Base-by-base conservation (phyloP, 768 basidiomycete genomes). In the Boletus subcaerulescens region DNA sequence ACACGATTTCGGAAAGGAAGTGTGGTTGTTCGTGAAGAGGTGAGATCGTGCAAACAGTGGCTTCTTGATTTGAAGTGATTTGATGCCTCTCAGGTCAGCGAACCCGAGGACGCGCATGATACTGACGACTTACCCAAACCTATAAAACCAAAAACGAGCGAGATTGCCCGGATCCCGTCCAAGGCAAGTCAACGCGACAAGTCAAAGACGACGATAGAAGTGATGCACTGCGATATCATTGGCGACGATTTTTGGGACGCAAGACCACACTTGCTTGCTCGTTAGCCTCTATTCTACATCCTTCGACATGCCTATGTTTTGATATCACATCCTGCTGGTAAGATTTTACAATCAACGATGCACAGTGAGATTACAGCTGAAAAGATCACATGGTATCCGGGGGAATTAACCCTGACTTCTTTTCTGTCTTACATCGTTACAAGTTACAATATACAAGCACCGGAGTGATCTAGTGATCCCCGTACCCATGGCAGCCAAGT, bases 181-280 rank as follows among this genome's bases (percentile, higher is more conserved):
- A 59, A 61, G 57, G 55, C 57, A 54, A 74, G 70, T 59, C 72
- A 67, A 56, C 71, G 73, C 55, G 55, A 55, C 35, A 76, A 74
- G 52, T 54, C 69, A 12, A 69, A 64, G 55, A 82, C 74, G 22
- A 76, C 63, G 63, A 73, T 92, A 45, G 77, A 75, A 5, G 73
- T 93, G 2, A 59, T 86, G 24, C 91, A 96, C 60, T 90, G 86
- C 66, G 93, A 96, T 72, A 80, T 96, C 55, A 93, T 96, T 55
- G 78, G 80, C 50, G 83, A 90, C 50, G 80, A 77, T 1, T 95
- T 96, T 71, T 97, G 94, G 94, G 67, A 77, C 8, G 73, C 76
- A 29, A 71, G 86, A 50, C 80, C 83, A 11, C 70, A 77, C 46
- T 63, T 91, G 24, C 74, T 90, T 50, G 70, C 64, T 26, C 2